Base-by-base conservation (phyloP, 2,329 filamentous ascomycete species). In the Hawksworthiomyces lignivorus region DNA sequence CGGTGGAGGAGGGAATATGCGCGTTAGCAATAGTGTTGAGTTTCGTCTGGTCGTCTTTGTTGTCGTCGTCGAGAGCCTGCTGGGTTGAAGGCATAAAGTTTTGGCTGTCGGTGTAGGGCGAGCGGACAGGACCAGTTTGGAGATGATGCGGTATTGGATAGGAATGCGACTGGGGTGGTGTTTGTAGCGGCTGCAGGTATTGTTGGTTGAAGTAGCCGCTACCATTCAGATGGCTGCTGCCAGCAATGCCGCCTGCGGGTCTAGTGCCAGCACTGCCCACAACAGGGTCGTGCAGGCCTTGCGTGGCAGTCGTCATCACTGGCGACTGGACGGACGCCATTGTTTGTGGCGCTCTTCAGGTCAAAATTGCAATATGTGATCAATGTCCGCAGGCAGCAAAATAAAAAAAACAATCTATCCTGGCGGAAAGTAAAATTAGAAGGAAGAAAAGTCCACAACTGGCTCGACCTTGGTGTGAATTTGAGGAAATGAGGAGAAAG, bases 21-120 rank as follows among this genome's bases (percentile, higher is more conserved):
- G 62, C 48, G 49, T 66, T 64, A 31, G 60, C 56, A 17, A 60
- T 37, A 3, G 63, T 63, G 45, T 64, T 65, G 41, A 58, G 55
- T 28, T 59, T 32, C 4, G 62, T 62, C 39, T 60, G 56, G 40
- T 61, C 52, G 46, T 63, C 57, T n/a, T n/a, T n/a, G n/a, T n/a
- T n/a, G 6, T 58, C 41, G 41, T 22, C 18, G 46, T 15, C 45
- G 36, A 40, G 42, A 39, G 54, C 51, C 32, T 45, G 46, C 32
- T 42, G 47, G 17, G 40, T 36, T 12, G 45, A 44, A 11, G 45
- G 45, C 45, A 47, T 47, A 32, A 47, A 47, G 26, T 40, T 47
- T 9, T 44, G 40, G 34, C 41, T 43, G 30, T 47, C 41, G 37
- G 28, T 41, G 34, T 47, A 47, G 11, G 41, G 41, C 33, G 45